A percentile compares a stretch with the other conserved stretches of the same genome.
Evolutionary conservation across 805 yeast genomes (phyloP).

Genomic region (Lipomyces lipofer): DNA sequence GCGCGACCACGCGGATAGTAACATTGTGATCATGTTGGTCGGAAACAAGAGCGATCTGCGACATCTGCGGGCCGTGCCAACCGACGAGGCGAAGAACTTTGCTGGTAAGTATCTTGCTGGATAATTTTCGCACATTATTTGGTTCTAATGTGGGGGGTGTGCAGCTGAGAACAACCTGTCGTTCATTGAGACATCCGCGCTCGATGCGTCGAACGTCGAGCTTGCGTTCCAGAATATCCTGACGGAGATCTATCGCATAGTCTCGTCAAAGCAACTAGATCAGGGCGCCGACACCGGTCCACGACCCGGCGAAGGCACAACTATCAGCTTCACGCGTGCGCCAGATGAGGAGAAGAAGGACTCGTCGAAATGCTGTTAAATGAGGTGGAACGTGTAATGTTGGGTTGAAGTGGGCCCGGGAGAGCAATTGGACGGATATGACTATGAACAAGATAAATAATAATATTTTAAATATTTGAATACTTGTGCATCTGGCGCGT

Average conservation of each 20-base stretch:
- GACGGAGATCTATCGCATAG: slow-evolving; percentile 91
- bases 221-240: slow-evolving; percentile 89
- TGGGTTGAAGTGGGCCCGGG: too few species aligned
- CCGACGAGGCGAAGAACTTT: slow-evolving; percentile 93
- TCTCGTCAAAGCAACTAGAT: slow-evolving; percentile 88
- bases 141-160: not conserved
- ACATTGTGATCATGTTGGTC: slow-evolving; percentile 92
- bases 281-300: slow-evolving; percentile 67
- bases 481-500: too few species aligned
- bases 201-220: slow-evolving; percentile 93
- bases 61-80: slow-evolving; percentile 94
- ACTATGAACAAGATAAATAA: too few species aligned
- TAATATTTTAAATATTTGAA: not conserved
- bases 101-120: slow-evolving; percentile 45
- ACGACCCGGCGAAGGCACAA: slow-evolving; percentile 81
- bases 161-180: slow-evolving; percentile 78
- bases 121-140: not conserved
- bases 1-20: slow-evolving; percentile 95
- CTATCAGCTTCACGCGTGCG: slow-evolving; percentile 88
- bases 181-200: slow-evolving; percentile 94
- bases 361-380: slow-evolving; percentile 63
- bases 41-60: slow-evolving; percentile 96
- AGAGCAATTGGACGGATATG: too few species aligned
- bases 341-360: slow-evolving; percentile 60
- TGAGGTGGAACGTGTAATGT: not conserved